Conservation (phyloP, 2,329 filamentous ascomycete genomes). For the Aspergillus niger region DNA sequence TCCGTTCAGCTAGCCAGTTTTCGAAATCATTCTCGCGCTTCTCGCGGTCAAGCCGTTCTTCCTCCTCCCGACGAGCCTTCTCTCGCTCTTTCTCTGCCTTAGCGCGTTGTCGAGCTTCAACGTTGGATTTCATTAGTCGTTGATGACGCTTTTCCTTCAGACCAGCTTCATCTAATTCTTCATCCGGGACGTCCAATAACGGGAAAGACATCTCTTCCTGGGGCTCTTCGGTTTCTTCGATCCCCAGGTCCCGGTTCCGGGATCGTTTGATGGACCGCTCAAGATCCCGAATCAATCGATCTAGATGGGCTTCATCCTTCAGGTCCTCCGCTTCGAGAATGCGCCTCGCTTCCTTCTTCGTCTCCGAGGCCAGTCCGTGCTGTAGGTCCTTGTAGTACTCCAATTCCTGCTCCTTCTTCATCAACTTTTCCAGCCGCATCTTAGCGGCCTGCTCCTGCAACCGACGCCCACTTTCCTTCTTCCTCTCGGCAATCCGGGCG, state of each 20-base stretch:
- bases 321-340: constrained; percentile 88
- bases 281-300: constrained; percentile 81
- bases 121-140: constrained; percentile 87
- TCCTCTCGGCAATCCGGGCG: constrained; percentile 83
- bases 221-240: constrained; percentile 77
- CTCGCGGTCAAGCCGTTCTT: constrained; percentile 80
- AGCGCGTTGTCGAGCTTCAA: constrained; percentile 88
- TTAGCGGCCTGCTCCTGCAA: constrained; percentile 96
- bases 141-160: constrained; percentile 93
- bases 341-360: constrained; percentile 87
- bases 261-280: constrained; percentile 88
- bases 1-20: constrained; percentile 80
- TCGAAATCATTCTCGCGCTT: constrained; percentile 82
- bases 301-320: constrained; percentile 84
- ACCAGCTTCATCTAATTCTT: constrained; percentile 86
- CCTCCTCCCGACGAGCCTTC: constrained; percentile 78
- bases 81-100: constrained; percentile 96
- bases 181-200: constrained; percentile 84
- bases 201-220: constrained; percentile 79
- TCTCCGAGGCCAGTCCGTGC: constrained; percentile 68
- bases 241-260: constrained; percentile 88
- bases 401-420: constrained; percentile 92
- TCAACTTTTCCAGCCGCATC: constrained; percentile 91
- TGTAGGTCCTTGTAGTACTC: constrained; percentile 91
- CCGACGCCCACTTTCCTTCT: constrained; percentile 88